These are phyloP conservation scores for Phyllachora maydis DNA, from an alignment of 2,329 filamentous ascomycete genomes.

Conservation along the genomic window DNA sequence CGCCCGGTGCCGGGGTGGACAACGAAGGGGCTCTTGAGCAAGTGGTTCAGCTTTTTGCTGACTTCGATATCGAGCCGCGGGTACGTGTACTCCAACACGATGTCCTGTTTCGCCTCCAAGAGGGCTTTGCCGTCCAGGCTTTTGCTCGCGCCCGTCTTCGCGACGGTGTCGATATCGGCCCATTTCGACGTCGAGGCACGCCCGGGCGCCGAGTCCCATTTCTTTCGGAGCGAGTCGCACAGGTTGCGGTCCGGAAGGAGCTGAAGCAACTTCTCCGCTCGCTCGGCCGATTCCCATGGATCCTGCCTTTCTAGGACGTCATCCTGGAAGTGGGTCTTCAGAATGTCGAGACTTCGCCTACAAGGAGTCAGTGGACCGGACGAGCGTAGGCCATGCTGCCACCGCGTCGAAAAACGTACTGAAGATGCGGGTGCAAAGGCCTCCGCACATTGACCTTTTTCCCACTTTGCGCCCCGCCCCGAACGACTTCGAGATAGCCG, in stretches of 20 bases:
- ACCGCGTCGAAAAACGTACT: slow-evolving; percentile 20
- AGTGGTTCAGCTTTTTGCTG: slow-evolving; percentile 92
- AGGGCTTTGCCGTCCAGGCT: slow-evolving; percentile 54
- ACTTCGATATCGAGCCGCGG: slow-evolving; percentile 92
- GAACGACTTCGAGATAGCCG: slow-evolving; percentile 77
- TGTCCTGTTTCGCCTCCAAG: slow-evolving; percentile 81
- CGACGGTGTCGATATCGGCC: slow-evolving; percentile 79
- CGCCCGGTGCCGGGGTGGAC: slow-evolving; percentile 86
- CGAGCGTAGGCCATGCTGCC: background rate
- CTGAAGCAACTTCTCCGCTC: slow-evolving; percentile 59
- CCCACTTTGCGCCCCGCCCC: slow-evolving; percentile 64
- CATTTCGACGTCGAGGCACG: slow-evolving; percentile 68
- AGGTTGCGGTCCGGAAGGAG: slow-evolving; percentile 66
- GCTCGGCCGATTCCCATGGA: slow-evolving; percentile 54
- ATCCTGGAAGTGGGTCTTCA: slow-evolving; percentile 66
- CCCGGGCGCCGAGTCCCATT: slow-evolving; percentile 72
- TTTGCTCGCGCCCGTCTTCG: slow-evolving; percentile 53
- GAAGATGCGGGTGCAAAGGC: slow-evolving; percentile 76
- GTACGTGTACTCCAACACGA: slow-evolving; percentile 94
- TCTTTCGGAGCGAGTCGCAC: slow-evolving; percentile 61
- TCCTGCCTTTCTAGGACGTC: slow-evolving; percentile 74
- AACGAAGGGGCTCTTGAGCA: slow-evolving; percentile 93
- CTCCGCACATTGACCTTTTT: slow-evolving; percentile 73
- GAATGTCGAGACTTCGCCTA: slow-evolving; percentile 64
- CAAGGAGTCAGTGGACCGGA: slow-evolving; percentile 1